phyloP scores from a whole-genome alignment of 768 basidiomycete genomes.

The Candolleomyces eurysporus region DNA sequence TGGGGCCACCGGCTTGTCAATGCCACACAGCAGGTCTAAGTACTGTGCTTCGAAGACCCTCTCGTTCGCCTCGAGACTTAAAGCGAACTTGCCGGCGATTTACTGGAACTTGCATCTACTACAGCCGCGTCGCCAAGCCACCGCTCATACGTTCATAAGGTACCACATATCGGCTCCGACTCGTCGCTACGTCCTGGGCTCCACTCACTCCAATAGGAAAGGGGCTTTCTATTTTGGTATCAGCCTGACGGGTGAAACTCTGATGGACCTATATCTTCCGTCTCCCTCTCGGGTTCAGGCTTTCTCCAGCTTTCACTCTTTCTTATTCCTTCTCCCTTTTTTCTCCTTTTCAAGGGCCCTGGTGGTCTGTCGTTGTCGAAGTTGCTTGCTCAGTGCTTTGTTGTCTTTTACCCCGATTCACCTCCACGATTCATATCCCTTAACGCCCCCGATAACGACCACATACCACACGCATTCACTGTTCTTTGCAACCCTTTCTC shows the following conservation, averaged over 20 bases:
- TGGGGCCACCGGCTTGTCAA: no score
- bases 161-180: no score
- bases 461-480: background rate
- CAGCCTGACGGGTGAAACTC: slow-evolving; percentile 1
- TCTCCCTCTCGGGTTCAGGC: background rate
- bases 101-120: no score
- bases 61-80: no score
- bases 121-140: no score
- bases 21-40: no score
- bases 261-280: background rate
- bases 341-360: slow-evolving; percentile 8
- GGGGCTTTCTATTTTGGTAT: background rate
- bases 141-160: no score
- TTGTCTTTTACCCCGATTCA: background rate
- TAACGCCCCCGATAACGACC: background rate
- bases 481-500: background rate
- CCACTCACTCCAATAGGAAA: no score
- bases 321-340: background rate
- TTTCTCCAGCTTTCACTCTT: background rate
- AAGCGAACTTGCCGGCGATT: no score
- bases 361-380: slow-evolving; percentile 8
- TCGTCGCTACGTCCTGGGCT: no score
- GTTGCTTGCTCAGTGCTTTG: slow-evolving; percentile 1
- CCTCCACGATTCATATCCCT: background rate
- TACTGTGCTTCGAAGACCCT: no score